phyloP scores from a whole-genome alignment of 1,139 yeast species.

The Suzukiozyma palmioleophila region DNA sequence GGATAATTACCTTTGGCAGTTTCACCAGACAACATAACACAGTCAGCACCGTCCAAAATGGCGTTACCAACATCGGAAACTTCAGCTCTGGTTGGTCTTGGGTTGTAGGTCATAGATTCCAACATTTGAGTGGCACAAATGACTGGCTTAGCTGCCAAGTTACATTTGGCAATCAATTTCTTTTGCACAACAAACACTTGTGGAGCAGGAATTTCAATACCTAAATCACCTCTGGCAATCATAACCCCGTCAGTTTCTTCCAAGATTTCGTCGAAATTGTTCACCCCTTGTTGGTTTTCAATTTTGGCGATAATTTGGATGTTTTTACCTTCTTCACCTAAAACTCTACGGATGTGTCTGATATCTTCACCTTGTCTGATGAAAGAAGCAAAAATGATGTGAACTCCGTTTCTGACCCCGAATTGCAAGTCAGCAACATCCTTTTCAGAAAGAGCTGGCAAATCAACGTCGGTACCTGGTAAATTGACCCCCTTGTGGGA shows the following conservation, averaged over 20 bases:
- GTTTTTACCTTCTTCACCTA: slow-evolving; percentile 95
- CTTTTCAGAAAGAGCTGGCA: slow-evolving; percentile 96
- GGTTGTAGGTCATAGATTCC: slow-evolving; percentile 99
- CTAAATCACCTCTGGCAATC: slow-evolving; percentile 99
- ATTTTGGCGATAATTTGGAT: slow-evolving; percentile 95
- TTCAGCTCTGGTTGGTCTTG: slow-evolving; percentile 99
- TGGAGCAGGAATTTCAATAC: slow-evolving; percentile 99
- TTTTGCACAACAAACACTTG: slow-evolving; percentile 98
- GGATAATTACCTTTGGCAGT: slow-evolving; percentile 99
- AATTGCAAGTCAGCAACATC: slow-evolving; percentile 86
- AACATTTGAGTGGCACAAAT: slow-evolving; percentile 99
- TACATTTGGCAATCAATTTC: slow-evolving; percentile 98
- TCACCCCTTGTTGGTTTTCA: slow-evolving; percentile 99
- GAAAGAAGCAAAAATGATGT: slow-evolving; percentile 97
- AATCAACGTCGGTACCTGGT: slow-evolving; percentile 98
- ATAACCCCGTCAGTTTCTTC: slow-evolving; percentile 96
- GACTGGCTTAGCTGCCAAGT: slow-evolving; percentile 98
- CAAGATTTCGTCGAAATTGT: slow-evolving; percentile 96
- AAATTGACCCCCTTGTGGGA: slow-evolving; percentile 99
- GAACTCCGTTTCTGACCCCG: slow-evolving; percentile 96
- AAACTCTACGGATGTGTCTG: slow-evolving; percentile 81
- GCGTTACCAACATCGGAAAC: slow-evolving; percentile 99
- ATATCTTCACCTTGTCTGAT: slow-evolving; percentile 94
- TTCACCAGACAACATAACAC: slow-evolving; percentile 99
- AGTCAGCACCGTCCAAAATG: slow-evolving; percentile 98